Conservation (phyloP, 345 rosid genomes). For the Raphanus raphanistrum region DNA sequence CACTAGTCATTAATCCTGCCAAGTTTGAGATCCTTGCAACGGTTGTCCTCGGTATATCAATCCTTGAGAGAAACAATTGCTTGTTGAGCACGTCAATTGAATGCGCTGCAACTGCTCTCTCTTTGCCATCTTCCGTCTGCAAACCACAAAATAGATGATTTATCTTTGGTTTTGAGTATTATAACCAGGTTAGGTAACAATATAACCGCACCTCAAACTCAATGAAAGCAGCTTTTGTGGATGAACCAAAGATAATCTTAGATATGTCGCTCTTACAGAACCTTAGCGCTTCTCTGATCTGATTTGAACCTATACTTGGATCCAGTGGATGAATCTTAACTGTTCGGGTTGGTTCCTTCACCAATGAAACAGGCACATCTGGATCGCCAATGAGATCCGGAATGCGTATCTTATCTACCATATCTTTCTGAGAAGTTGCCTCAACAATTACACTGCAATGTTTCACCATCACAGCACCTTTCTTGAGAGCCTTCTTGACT, state of each 20-base stretch:
- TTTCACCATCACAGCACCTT: background rate
- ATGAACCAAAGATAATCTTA: slow-evolving; percentile 39
- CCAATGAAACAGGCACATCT: slow-evolving; percentile 39
- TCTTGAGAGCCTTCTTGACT: slow-evolving; percentile 37
- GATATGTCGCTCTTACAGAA: slow-evolving; percentile 39
- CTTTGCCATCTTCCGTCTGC: slow-evolving; percentile 50
- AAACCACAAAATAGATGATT: slow-evolving; percentile 7
- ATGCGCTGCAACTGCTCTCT: slow-evolving; percentile 36
- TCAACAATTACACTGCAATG: slow-evolving; percentile 20
- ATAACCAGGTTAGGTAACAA: background rate
- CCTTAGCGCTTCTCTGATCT: slow-evolving; percentile 43
- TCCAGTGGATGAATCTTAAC: slow-evolving; percentile 36
- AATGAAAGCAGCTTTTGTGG: slow-evolving; percentile 39
- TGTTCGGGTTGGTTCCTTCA: slow-evolving; percentile 46
- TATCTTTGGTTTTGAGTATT: background rate
- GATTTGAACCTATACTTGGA: slow-evolving; percentile 30
- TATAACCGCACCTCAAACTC: slow-evolving; percentile 46
- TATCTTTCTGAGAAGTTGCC: slow-evolving; percentile 35
- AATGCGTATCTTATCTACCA: slow-evolving; percentile 27
- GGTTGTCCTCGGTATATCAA: slow-evolving; percentile 54
- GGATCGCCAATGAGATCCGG: slow-evolving; percentile 48
- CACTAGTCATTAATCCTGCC: background rate
- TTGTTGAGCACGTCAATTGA: slow-evolving; percentile 33
- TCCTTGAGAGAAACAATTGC: slow-evolving; percentile 40
- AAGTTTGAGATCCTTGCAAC: slow-evolving; percentile 41